Evolutionary conservation across 108 stramenopile genomes (phyloP).

Genomic region (Pseudonitzschia pungens): DNA sequence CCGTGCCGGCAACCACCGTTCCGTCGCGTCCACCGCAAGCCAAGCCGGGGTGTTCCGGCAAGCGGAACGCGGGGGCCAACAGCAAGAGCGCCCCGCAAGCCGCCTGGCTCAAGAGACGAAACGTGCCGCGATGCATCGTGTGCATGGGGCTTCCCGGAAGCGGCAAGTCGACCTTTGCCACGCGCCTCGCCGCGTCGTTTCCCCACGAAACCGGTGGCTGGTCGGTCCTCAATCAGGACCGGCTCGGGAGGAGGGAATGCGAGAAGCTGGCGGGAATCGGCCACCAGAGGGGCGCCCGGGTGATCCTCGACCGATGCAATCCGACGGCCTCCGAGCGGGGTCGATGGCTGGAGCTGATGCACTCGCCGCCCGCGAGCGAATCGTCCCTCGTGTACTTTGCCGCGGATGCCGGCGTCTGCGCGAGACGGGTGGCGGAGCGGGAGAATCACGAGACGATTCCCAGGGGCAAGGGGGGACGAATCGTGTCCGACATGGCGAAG

Average conservation of each 20-base stretch:
- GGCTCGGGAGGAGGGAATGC: conserved; percentile 11
- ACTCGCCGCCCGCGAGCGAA: background rate
- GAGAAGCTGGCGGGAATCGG: background rate
- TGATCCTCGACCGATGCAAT: conserved; percentile 16
- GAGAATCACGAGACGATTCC: conserved; percentile 15
- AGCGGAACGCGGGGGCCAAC: background rate
- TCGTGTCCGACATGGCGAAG: background rate
- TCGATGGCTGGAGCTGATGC: conserved; percentile 1
- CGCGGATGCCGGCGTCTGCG: background rate
- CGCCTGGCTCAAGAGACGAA: background rate
- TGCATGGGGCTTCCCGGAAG: conserved; percentile 63
- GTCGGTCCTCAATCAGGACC: conserved; percentile 13
- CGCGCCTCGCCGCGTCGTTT: conserved; percentile 32
- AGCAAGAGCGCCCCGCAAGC: background rate
- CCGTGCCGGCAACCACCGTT: no score
- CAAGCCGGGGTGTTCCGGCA: background rate
- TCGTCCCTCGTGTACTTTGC: background rate
- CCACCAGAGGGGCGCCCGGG: background rate
- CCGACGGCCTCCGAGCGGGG: conserved; percentile 2
- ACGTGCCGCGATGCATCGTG: conserved; percentile 22
- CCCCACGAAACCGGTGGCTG: conserved; percentile 12
- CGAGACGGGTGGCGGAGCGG: background rate
- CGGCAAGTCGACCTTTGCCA: conserved; percentile 63
- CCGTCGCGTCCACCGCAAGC: background rate
- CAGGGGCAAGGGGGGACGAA: background rate